phyloP scores from a whole-genome alignment of 1,139 yeast species.

The Magnusiomyces ingens region DNA sequence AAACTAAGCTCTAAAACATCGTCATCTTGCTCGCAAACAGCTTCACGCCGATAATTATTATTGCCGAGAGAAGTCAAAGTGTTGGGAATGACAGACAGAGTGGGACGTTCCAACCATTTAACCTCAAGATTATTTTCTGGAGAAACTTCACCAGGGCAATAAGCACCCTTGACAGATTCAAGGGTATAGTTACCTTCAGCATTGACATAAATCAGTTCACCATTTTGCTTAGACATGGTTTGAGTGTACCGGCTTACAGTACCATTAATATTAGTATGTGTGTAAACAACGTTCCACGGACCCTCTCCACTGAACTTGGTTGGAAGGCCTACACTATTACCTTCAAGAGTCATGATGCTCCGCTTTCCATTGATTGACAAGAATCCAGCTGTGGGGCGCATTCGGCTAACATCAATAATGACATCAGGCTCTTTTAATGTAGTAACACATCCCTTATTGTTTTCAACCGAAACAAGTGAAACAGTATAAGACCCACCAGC shows the following conservation, averaged over 20 bases:
- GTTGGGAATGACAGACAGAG: slow-evolving; percentile 33
- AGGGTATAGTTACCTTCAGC: slow-evolving; percentile 61
- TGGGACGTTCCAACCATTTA: slow-evolving; percentile 49
- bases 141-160: slow-evolving; percentile 58
- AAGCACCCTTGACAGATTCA: slow-evolving; percentile 52
- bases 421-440: slow-evolving; percentile 55
- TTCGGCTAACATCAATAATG: slow-evolving; percentile 56
- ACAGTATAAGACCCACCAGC: slow-evolving; percentile 68
- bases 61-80: slow-evolving; percentile 21
- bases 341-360: slow-evolving; percentile 40
- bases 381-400: slow-evolving; percentile 53
- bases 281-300: slow-evolving; percentile 43
- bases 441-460: slow-evolving; percentile 68
- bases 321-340: slow-evolving; percentile 53
- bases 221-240: slow-evolving; percentile 20
- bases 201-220: slow-evolving; percentile 37
- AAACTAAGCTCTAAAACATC: slow-evolving; percentile 45
- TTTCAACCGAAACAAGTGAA: slow-evolving; percentile 57
- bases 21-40: slow-evolving; percentile 45
- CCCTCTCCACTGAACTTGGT: slow-evolving; percentile 48
- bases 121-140: slow-evolving; percentile 21
- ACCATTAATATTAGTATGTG: slow-evolving; percentile 18
- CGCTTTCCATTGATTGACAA: slow-evolving; percentile 34
- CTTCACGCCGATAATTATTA: slow-evolving; percentile 31
- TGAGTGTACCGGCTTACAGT: slow-evolving; percentile 3